Base-by-base conservation (phyloP, 2,329 filamentous ascomycete species). In the Phyllosticta citriasiana region DNA sequence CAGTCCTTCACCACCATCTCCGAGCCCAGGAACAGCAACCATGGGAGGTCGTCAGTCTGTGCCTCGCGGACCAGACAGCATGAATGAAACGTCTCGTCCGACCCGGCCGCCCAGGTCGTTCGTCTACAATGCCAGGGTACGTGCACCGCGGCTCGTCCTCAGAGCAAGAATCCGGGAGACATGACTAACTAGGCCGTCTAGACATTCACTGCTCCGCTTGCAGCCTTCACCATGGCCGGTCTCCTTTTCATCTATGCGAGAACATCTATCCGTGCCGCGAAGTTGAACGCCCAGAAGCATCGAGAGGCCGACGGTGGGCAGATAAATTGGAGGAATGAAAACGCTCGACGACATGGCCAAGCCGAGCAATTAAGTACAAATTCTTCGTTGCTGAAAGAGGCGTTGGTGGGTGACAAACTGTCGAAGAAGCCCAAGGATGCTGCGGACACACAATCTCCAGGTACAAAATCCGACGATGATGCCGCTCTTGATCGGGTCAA, bases 221-320 rank as follows among this genome's bases (percentile, higher is more conserved):
- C 82, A n/a, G 83, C 83, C 26, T 77, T 84, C 64, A 81, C 80
- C 14, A 85, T 86, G 83, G 84, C 83, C 16, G 72, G 80, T 56
- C 69, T 86, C 24, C 78, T 85, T 33, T 83, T 82, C 71, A 73
- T 80, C 35, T 89, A 89, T 72, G 78, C 84, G 27, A 76, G 86
- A 57, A 86, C 81, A 8, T 85, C 82, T 25, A 88, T 89, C 64
- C 78, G 80, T 63, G 82, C 84, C 25, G 87, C 87, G 2, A 87
- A 87, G 66, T 77, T 81, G 55, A 87, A 88, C 65, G 85, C 85
- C 0, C 79, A 84, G 65, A 75, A 77, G 64, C 81, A 84, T 59
- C 76, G 84, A 55, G 80, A 84, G 65, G 81, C 79, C 50, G 81
- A 84, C 63, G 81, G 80, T 27, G 82, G 80, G 58, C 81, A 76